Percentiles rank a stretch among this genome's conserved stretches.
These are phyloP conservation scores for Crithidia sp. DNA, from an alignment of 208 protist genomes.

Conservation along the genomic window DNA sequence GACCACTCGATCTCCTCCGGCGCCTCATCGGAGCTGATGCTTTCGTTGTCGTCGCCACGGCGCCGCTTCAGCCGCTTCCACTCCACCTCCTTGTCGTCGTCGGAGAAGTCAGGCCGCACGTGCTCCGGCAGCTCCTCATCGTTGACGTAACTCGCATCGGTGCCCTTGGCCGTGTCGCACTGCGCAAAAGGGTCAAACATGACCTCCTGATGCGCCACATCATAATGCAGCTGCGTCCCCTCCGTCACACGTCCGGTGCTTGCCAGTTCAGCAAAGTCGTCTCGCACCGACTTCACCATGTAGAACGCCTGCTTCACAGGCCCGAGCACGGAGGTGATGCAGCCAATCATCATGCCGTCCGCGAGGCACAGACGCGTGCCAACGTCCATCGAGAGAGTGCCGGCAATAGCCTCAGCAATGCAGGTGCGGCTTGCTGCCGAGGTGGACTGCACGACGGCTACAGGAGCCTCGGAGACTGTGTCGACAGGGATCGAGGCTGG, in stretches of 20 bases:
- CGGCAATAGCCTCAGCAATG: constrained; percentile 51
- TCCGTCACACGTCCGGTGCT: constrained; percentile 7
- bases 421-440: constrained; percentile 30
- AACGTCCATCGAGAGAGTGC: constrained; percentile 58
- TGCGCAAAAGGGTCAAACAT: constrained; percentile 59
- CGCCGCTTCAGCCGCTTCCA: constrained; percentile 78
- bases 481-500: constrained; percentile 42
- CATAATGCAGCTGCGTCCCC: constrained; percentile 56
- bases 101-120: constrained; percentile 86
- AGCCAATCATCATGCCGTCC: constrained; percentile 61
- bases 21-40: constrained; percentile 51
- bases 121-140: constrained; percentile 86
- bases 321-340: constrained; percentile 61
- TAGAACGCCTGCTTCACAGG: constrained; percentile 68
- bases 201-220: constrained; percentile 54
- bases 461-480: constrained; percentile 58
- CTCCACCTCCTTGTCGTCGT: constrained; percentile 82
- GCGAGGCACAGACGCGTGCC: constrained; percentile 72
- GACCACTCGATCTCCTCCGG: constrained; percentile 48
- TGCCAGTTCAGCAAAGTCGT: constrained; percentile 30
- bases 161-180: constrained; percentile 68
- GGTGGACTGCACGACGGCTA: constrained; percentile 47
- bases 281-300: constrained; percentile 33
- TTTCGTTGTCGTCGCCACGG: constrained; percentile 25
- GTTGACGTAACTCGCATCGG: constrained; percentile 89